Base-by-base conservation (phyloP, 140 eudicot species). In the Bidens hawaiensis region DNA sequence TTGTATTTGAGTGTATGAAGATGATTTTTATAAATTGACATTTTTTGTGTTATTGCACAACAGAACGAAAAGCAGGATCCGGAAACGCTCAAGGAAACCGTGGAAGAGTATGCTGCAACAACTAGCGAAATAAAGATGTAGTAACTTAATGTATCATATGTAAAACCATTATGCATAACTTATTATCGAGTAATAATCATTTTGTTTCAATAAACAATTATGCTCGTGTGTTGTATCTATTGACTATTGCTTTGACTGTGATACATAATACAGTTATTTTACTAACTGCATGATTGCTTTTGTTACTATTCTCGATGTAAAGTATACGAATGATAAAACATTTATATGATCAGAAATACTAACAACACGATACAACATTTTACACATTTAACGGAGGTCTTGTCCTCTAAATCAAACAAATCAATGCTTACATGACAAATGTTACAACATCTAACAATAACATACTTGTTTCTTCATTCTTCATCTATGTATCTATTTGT, bases 31-130 rank as follows among this genome's bases (percentile, higher is more conserved):
- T 25, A 40, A n/a, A n/a, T 16, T 58, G 26, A 53, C 51, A n/a
- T 55, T 25, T 55, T 43, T 38, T 49, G 24, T 24, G 12, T 59
- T 78, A 88, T 54, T 70, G 70, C 42, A 54, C 67, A 75, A 17
- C 76, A 73, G 62, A 68, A 71, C 64, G 85, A 82, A 56, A 85
- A 77, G 76, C 73, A 80, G 71, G 34, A 71, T 15, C 28, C 34
- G 23, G 54, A 31, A 60, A 65, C 42, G 68, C 82, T 57, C 57
- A 77, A 62, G 57, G 75, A 43, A 28, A 43, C 56, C 11, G 70
- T n/a, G 1, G 76, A 64, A 28, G 72, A 60, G 18, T 22, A 60
- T 21, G 27, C 72, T 24, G 25, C 68, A n/a, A n/a, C n/a, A n/a
- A n/a, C n/a, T n/a, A n/a, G n/a, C n/a, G 38, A 31, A 75, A 36